Evolutionary conservation across 2,329 filamentous ascomycete species (phyloP), one percentile per base, ranked within the genome.

Genomic region (Colletotrichum nymphaeae): DNA sequence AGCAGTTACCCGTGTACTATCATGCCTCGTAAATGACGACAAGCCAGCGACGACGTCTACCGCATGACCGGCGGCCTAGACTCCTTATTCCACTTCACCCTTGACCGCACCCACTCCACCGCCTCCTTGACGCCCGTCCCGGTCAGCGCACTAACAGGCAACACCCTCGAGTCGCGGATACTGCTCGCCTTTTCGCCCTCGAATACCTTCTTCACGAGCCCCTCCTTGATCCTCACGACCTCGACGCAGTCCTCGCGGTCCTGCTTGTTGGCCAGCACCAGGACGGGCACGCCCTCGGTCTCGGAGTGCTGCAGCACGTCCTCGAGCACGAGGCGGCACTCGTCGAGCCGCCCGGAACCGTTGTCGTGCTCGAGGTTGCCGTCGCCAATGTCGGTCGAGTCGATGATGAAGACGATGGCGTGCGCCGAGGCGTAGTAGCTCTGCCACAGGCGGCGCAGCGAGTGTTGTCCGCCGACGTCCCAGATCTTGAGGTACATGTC

Each of bases 401-500:
- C 97, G 79, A 99, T 95, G 73, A 99, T 95, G 84, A 98, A 99
- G 75, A 99, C 94, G 79, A 99, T 98, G 77, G 97, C 97, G 83
- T 99, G 97, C 79, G 95, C 97, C 82, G 91, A 94, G 63, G 92
- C 88, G 87, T 98, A 99, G 86, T 99, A 99, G 83, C 92, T 95
- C 83, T 98, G 95, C 97, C 97, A 99, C 37, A 98, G 90, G 75
- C 93, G 93, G 75, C 97, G 93, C 80, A 99, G 89, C 32, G 91
- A 93, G 80, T 97, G 92, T 84, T 99, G 97, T 7, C 97, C 97
- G 76, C 97, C 97, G 1, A 99, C 95, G 81, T 99, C 97, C 97
- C 97, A 98, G 78, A 99, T 93, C 87, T 98, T 98, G 80, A 99
- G 88, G 87, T 98, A 98, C 91, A 98, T 96, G 83, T 98, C 95